Evolutionary conservation across 352 stramenopile species (phyloP).

Genomic region (Phytophthora foliorum): DNA sequence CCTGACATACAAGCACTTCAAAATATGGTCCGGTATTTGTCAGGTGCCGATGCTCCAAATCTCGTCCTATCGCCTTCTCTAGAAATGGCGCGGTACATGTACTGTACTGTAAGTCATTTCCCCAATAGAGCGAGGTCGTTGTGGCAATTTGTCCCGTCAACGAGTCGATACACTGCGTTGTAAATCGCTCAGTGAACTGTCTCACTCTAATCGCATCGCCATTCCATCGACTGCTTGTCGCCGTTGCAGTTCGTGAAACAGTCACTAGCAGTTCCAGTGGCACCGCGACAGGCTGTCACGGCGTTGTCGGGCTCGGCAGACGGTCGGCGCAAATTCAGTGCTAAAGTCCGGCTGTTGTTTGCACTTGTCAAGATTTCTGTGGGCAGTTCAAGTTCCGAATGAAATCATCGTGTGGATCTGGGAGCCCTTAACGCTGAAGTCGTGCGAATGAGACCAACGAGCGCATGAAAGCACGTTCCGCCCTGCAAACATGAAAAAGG

Average conservation of each 20-base stretch:
- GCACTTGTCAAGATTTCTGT: conserved; percentile 24
- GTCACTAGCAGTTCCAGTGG: not conserved
- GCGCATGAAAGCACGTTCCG: not conserved
- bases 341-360: conserved; percentile 5
- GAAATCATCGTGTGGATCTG: conserved; percentile 1
- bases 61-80: too few relatives aligned
- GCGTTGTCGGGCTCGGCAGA: conserved; percentile 2
- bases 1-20: too few relatives aligned
- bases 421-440: not conserved
- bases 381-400: not conserved
- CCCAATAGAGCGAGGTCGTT: too few relatives aligned
- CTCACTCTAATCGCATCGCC: conserved; percentile 2
- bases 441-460: conserved; percentile 1
- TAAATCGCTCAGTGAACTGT: conserved; percentile 4
- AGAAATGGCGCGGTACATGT: too few relatives aligned
- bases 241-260: not conserved
- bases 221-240: conserved; percentile 20
- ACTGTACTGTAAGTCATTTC: too few relatives aligned
- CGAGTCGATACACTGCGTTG: not conserved
- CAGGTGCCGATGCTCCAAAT: too few relatives aligned
- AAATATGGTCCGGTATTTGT: too few relatives aligned
- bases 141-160: too few relatives aligned
- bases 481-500: not conserved
- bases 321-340: conserved; percentile 18
- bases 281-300: conserved; percentile 11